Evolutionary conservation across 2,329 filamentous ascomycete species (phyloP).

Genomic region (Epichloe coenophiala): DNA sequence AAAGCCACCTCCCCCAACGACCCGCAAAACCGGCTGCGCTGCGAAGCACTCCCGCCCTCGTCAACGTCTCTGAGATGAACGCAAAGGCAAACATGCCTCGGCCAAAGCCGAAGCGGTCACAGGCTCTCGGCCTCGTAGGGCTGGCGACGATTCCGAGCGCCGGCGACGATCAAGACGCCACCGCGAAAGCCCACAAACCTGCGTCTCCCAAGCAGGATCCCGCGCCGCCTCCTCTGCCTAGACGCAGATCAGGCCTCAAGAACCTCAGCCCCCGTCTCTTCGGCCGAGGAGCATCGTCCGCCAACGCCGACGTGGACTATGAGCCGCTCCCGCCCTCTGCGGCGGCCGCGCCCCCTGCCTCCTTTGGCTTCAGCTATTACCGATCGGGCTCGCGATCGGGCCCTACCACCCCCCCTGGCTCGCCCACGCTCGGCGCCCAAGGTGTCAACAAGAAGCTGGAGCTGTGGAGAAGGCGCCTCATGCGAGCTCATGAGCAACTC

Average conservation of each 20-base stretch:
- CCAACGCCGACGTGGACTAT: slow-evolving; percentile 28
- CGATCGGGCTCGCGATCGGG: slow-evolving; percentile 17
- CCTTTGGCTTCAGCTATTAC: slow-evolving; percentile 10
- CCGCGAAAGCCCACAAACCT: slow-evolving; percentile 24
- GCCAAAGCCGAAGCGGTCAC: slow-evolving; percentile 23
- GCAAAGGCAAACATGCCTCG: slow-evolving; percentile 13
- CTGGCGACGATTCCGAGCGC: slow-evolving; percentile 20
- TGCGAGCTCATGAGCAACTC: slow-evolving; percentile 48
- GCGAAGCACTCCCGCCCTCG: slow-evolving; percentile 27
- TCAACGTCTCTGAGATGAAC: not conserved
- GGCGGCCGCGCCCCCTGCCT: slow-evolving; percentile 9
- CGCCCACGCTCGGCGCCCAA: slow-evolving; percentile 21
- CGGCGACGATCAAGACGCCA: not conserved
- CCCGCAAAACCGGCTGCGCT: slow-evolving; percentile 45
- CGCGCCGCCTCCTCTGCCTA: slow-evolving; percentile 34
- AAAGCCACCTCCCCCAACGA: slow-evolving; percentile 32
- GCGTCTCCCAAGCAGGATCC: slow-evolving; percentile 9
- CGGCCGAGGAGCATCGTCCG: slow-evolving; percentile 16
- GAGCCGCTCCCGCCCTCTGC: slow-evolving; percentile 25
- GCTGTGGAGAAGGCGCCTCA: slow-evolving; percentile 56
- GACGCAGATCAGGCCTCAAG: slow-evolving; percentile 27
- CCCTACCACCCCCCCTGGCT: slow-evolving; percentile 21
- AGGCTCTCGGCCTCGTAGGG: slow-evolving; percentile 10
- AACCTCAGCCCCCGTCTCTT: slow-evolving; percentile 19
- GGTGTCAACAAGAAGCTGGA: slow-evolving; percentile 54